Evolutionary conservation across 75 land plant genomes (phyloP).

Genomic region (Pseudotsuga menziesii): DNA sequence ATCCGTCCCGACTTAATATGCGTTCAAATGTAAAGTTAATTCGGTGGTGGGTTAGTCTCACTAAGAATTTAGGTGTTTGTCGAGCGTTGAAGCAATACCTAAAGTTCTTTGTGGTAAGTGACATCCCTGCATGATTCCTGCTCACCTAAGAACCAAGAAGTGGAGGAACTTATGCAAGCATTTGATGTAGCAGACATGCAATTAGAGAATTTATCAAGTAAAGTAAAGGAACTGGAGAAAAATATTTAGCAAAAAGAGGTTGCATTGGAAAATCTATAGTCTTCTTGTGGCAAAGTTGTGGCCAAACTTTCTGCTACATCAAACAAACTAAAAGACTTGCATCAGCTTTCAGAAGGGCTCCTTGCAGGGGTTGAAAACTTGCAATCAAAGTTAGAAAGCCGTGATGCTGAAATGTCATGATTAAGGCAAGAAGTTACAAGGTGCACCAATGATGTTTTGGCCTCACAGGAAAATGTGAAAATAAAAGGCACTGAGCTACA

Average conservation of each 20-base stretch:
- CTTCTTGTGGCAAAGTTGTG: constrained; percentile 62
- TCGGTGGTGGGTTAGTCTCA: too few relatives aligned
- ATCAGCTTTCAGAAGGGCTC: constrained; percentile 64
- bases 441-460: constrained; percentile 48
- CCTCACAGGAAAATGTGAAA: constrained; percentile 41
- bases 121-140: constrained; percentile 32
- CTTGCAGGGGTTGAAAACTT: constrained; percentile 80
- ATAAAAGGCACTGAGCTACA: constrained; percentile 32
- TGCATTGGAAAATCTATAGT: constrained; percentile 54
- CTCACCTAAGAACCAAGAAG: constrained; percentile 69
- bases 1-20: too few relatives aligned
- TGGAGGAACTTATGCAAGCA: constrained; percentile 67
- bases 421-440: constrained; percentile 72
- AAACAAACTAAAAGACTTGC: constrained; percentile 79
- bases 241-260: constrained; percentile 43
- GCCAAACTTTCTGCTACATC: constrained; percentile 70
- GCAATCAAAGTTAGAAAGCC: constrained; percentile 63
- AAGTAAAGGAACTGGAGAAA: constrained; percentile 59
- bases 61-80: too few relatives aligned
- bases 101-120: too few relatives aligned
- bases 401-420: constrained; percentile 72
- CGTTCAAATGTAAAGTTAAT: too few relatives aligned
- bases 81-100: too few relatives aligned
- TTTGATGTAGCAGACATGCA: constrained; percentile 70
- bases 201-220: constrained; percentile 44